phyloP scores from a whole-genome alignment of 2,329 filamentous ascomycete genomes.

The Alternaria arbusti region DNA sequence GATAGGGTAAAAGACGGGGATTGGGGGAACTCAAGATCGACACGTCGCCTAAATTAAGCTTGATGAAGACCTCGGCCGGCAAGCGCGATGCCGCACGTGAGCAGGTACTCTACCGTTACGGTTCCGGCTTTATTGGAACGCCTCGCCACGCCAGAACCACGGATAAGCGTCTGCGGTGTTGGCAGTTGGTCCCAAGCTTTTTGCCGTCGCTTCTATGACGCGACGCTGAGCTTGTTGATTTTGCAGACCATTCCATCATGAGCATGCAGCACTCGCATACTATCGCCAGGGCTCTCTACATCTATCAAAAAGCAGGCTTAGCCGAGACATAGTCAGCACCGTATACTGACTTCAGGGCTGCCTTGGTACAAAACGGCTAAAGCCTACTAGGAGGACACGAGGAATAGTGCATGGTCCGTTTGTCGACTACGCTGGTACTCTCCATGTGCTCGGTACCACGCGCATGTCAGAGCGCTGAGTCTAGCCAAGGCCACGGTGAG shows the following conservation, averaged over 20 bases:
- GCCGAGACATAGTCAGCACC: neutral
- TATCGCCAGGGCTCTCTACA: neutral
- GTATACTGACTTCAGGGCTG: neutral
- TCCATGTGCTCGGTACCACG: neutral
- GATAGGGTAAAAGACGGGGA: constrained; percentile 10
- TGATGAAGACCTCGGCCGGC: constrained; percentile 2
- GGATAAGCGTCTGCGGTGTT: neutral
- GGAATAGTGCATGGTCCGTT: neutral
- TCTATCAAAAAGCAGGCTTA: neutral
- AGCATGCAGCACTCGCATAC: neutral
- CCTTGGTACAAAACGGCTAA: neutral
- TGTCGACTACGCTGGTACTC: neutral
- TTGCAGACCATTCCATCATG: too few relatives aligned
- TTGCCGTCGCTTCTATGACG: neutral
- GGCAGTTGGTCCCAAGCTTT: neutral
- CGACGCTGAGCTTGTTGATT: neutral
- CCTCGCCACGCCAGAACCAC: neutral
- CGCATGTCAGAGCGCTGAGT: neutral
- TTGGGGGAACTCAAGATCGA: constrained; percentile 4
- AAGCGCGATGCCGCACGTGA: constrained; percentile 1
- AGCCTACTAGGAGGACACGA: neutral
- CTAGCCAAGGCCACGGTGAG: neutral
- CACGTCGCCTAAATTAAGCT: constrained; percentile 11
- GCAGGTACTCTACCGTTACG: neutral
- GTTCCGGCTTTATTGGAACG: neutral